Base-by-base conservation (phyloP, 1,284 basidiomycete genomes). In the Mycena sp. region DNA sequence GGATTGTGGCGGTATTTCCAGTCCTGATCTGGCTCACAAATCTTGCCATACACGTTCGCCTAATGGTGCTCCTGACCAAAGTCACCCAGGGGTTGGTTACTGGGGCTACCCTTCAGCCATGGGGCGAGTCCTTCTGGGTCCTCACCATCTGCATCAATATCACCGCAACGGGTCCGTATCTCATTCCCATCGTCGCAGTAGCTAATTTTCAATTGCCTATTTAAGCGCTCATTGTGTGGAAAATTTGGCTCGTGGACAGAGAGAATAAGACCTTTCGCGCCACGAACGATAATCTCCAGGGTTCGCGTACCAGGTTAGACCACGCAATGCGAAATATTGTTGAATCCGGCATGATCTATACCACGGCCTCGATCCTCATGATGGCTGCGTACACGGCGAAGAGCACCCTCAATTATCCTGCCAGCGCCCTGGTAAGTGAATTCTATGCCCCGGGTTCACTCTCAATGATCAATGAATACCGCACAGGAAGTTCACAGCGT, bases 301-400 rank as follows among this genome's bases (percentile, higher is more conserved):
- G 41, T 44, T 44, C 41, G 41, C 37, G 14, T 20, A 57, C 22
- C 37, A 39, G 22, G 3, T 22, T 57, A 8, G 20, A 6, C 18
- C 22, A 39, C 2, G 56, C 37, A 22, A 39, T 57, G 56, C 56
- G 56, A 38, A 57, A 57, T 25, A 57, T 57, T 30, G 14, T 39
- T 10, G 56, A 57, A 38, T 57, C 56, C 18, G 56, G 56, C 9
- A 57, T 57, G 56, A 57, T 57, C 9, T 39, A 39, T 16, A 57
- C 56, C 7, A 22, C 18, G 1, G 37, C 18, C 7, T 57, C 56
- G 8, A 57, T 57, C 22, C 18, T 57, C 34, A 14, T 9, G 13
- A 5, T 57, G 5, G 56, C 56, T 9, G 18, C 56, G 22, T 57
- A 34, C 9, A n/a, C 56, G 18, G 13, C 18, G 8, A 22, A 57